Evolutionary conservation across 768 basidiomycete genomes (phyloP).

Genomic region (Mycena galopus): DNA sequence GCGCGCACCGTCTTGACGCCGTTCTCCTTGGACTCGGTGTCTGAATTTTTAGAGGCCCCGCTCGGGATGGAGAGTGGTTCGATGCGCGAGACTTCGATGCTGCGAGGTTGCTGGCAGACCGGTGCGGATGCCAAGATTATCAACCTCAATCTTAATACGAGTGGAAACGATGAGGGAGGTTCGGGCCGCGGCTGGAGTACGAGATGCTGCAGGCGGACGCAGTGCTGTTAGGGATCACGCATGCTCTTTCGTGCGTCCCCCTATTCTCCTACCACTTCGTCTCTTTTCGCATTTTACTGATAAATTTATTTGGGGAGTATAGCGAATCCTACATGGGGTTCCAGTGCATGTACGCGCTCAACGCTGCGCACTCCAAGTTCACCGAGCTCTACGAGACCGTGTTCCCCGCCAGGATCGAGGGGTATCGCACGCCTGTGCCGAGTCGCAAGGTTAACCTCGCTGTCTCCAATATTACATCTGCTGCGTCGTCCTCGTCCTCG

Average conservation of each 20-base stretch:
- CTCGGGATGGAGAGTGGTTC: conserved; percentile 83
- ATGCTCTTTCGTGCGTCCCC: conserved; percentile 57
- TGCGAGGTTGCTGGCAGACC: conserved; percentile 61
- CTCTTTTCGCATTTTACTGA: background rate
- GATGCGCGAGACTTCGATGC: conserved; percentile 81
- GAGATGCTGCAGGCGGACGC: conserved; percentile 83
- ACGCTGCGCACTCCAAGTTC: conserved; percentile 80
- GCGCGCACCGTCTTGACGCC: too few relatives aligned
- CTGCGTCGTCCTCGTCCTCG: too few relatives aligned
- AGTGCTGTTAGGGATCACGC: conserved; percentile 75
- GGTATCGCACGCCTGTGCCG: background rate
- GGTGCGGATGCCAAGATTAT: conserved; percentile 38
- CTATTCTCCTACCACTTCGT: conserved; percentile 8
- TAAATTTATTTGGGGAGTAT: conserved; percentile 49
- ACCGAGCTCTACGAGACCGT: conserved; percentile 79
- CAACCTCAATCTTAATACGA: too few relatives aligned
- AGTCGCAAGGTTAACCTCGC: background rate
- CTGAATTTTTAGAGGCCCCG: conserved; percentile 83
- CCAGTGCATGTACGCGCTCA: conserved; percentile 74
- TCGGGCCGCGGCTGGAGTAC: conserved; percentile 78
- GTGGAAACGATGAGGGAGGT: conserved; percentile 47
- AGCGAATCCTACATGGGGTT: conserved; percentile 81
- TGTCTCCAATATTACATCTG: background rate
- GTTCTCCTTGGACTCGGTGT: conserved; percentile 81
- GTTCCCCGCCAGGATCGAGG: conserved; percentile 71